These are phyloP conservation scores for Gnetum montanum DNA, from an alignment of 75 land plant genomes.

Conservation along the genomic window DNA sequence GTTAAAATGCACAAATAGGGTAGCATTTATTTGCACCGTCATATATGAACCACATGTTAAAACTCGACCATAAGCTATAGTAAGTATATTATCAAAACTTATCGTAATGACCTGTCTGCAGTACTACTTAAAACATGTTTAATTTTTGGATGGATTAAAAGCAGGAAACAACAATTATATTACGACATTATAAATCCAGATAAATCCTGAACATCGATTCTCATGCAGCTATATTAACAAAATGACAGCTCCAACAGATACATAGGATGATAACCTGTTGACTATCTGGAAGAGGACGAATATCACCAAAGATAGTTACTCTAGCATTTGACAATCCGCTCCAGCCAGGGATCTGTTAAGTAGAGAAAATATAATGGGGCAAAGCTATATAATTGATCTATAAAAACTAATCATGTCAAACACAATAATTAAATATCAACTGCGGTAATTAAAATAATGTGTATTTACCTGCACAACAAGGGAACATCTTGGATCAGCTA, in stretches of 20 bases:
- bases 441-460: neutral
- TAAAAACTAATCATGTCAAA: neutral
- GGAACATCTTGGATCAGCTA: constrained; percentile 92
- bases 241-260: neutral
- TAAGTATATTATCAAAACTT: no score
- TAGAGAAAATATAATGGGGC: neutral
- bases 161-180: no score
- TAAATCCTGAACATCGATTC: neutral
- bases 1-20: no score
- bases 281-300: constrained; percentile 71
- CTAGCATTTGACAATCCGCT: constrained; percentile 96
- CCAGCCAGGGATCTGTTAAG: constrained; percentile 88
- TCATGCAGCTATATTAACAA: no score
- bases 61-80: no score
- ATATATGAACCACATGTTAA: no score
- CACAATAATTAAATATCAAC: neutral
- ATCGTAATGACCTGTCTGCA: no score
- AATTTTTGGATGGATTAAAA: no score
- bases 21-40: no score
- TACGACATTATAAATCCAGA: neutral
- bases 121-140: no score
- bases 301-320: constrained; percentile 95
- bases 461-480: constrained; percentile 98
- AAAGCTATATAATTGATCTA: neutral
- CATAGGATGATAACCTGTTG: constrained; percentile 86